Evolutionary conservation across 306 rosid genomes (phyloP).

Genomic region (Sicyos edulis): DNA sequence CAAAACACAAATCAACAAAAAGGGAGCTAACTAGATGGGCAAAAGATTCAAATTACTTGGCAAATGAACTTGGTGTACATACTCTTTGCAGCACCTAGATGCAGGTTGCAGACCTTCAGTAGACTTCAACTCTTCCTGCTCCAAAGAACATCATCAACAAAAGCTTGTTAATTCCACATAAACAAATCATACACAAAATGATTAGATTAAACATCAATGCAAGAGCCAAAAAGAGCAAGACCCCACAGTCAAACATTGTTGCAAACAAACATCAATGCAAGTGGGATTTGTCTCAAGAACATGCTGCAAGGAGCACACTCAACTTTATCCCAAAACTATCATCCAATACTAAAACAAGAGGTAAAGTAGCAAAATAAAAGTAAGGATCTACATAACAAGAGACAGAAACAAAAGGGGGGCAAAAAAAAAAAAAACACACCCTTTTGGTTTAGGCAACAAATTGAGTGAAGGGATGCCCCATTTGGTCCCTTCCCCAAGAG

Average conservation of each 20-base stretch:
- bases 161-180: not conserved
- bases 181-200: not conserved
- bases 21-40: not conserved
- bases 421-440: not conserved
- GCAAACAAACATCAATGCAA: not conserved
- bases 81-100: constrained; percentile 92
- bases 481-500: not conserved
- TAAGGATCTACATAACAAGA: constrained; percentile 10
- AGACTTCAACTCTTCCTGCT: constrained; percentile 77
- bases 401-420: not conserved
- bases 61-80: constrained; percentile 23
- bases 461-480: constrained; percentile 10
- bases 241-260: too few species aligned
- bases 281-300: not conserved
- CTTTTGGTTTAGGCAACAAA: not conserved
- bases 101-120: constrained; percentile 71
- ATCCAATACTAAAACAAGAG: not conserved
- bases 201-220: not conserved
- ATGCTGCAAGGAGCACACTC: too few species aligned
- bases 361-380: not conserved
- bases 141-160: not conserved
- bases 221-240: too few species aligned
- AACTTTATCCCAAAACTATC: too few species aligned
- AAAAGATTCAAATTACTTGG: not conserved
- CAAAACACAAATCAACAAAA: constrained; percentile 6